Evolutionary conservation across 2,329 filamentous ascomycete genomes (phyloP), one percentile per base, ranked within the genome.

Genomic region (Stachybotrys echinatus): DNA sequence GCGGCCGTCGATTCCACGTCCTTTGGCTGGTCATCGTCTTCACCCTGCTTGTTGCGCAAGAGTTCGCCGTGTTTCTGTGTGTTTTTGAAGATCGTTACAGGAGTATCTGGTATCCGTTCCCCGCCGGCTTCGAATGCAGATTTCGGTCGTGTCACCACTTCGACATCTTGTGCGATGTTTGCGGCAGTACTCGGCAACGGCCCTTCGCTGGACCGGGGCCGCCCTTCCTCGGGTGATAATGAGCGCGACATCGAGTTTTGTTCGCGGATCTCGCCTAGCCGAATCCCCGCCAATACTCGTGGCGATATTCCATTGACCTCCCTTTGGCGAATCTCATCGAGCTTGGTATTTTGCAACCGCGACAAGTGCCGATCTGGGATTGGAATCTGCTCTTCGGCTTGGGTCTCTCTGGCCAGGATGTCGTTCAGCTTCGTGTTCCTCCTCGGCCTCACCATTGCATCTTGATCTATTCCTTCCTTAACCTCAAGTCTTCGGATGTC

Each of bases 211-310:
- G 62, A 56, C 39, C 55, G 63, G 8, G 63, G 67, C 43, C 58
- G 61, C 12, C 58, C 50, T 45, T 74, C 60, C 39, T 68, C 72
- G 14, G 75, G 72, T 1, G 73, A 76, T 6, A 69, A 60, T 10
- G 73, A 73, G 45, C 69, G 65, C 7, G 71, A 70, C 54, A 69
- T 65, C 34, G 73, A 70, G 57, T 81, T 79, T 50, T 64, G 68
- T 48, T 78, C 74, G 38, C 73, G 69, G 49, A 80, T 80, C 60
- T 80, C 78, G 31, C 75, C 77, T 3, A 83, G 63, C 27, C 72
- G 70, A 48, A 74, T 73, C 6, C 71, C 70, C n/a, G 78, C 73
- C 17, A 78, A 61, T 2, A 72, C 72, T 47, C 73, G 69, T 49
- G 64, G 74, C 5, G 79, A 75, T 22, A 75, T 56, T 3, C 68